phyloP scores from a whole-genome alignment of 2,329 filamentous ascomycete genomes.

The Fusarium abutilonis region DNA sequence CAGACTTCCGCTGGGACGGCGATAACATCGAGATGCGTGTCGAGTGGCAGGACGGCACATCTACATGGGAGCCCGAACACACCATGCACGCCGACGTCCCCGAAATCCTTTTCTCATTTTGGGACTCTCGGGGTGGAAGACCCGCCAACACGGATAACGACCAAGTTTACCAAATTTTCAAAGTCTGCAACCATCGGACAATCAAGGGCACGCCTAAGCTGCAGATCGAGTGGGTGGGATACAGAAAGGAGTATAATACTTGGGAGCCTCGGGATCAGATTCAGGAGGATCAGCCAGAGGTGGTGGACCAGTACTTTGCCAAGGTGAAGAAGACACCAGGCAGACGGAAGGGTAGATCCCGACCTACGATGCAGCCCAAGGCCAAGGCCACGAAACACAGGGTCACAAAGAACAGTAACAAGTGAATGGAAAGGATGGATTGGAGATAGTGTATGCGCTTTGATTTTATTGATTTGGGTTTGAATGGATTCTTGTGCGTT shows the following conservation, averaged over 20 bases:
- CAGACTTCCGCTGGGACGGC: conserved; percentile 45
- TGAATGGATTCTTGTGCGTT: not conserved
- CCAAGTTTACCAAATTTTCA: conserved; percentile 48
- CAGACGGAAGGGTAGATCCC: not conserved
- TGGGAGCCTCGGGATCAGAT: conserved; percentile 47
- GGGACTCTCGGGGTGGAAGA: conserved; percentile 46
- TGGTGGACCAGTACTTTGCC: conserved; percentile 45
- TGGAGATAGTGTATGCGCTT: not conserved
- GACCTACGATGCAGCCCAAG: not conserved
- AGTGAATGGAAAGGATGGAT: too few species aligned
- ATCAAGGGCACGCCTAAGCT: conserved; percentile 43
- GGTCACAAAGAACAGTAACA: conserved; percentile 1
- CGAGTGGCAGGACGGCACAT: conserved; percentile 46
- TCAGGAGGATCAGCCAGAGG: conserved; percentile 42
- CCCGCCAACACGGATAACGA: conserved; percentile 47
- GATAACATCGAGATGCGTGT: conserved; percentile 47
- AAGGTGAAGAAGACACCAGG: not conserved
- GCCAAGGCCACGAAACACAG: not conserved
- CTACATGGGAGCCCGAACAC: conserved; percentile 51
- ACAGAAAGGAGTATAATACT: conserved; percentile 42
- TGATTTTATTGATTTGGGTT: not conserved
- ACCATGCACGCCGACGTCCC: conserved; percentile 49
- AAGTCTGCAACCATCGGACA: conserved; percentile 48
- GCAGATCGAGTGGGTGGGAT: conserved; percentile 53
- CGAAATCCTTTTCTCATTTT: conserved; percentile 48